Evolutionary conservation across 2,329 filamentous ascomycete genomes (phyloP).

Genomic region (Ceratocystis huliohia): DNA sequence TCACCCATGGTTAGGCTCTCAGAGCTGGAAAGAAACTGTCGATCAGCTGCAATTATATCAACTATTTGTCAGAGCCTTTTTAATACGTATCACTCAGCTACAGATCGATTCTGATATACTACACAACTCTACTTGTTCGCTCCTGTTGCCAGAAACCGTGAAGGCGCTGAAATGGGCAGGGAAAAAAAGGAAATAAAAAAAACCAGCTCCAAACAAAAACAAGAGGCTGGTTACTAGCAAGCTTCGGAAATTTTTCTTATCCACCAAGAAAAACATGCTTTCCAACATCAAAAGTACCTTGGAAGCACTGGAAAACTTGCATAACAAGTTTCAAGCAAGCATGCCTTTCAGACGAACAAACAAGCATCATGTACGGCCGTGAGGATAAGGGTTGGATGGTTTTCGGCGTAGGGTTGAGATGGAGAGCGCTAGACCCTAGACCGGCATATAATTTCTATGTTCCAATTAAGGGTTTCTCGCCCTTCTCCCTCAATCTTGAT

Average conservation of each 20-base stretch:
- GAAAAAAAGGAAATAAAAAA: background rate
- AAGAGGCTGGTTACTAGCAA: background rate
- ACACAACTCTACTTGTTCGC: background rate
- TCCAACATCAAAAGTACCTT: slow-evolving; percentile 1
- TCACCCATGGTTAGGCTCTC: background rate
- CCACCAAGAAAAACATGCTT: slow-evolving; percentile 5
- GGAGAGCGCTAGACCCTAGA: too few species aligned
- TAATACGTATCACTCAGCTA: background rate
- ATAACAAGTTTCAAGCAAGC: background rate
- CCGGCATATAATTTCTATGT: too few species aligned
- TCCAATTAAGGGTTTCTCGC: too few species aligned
- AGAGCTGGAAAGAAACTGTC: background rate
- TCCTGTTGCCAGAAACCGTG: too few species aligned
- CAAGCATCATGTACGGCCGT: background rate
- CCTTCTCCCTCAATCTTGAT: too few species aligned
- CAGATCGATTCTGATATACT: background rate
- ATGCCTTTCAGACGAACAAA: background rate
- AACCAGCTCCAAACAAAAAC: background rate
- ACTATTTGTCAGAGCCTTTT: background rate
- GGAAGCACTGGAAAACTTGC: background rate
- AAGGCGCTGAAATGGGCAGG: background rate
- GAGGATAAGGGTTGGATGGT: background rate
- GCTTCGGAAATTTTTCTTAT: background rate
- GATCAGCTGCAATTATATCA: background rate
- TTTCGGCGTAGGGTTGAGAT: background rate